Evolutionary conservation across 192 early-diverging fungal genomes (phyloP).

Genomic region (Coemansia sp.): DNA sequence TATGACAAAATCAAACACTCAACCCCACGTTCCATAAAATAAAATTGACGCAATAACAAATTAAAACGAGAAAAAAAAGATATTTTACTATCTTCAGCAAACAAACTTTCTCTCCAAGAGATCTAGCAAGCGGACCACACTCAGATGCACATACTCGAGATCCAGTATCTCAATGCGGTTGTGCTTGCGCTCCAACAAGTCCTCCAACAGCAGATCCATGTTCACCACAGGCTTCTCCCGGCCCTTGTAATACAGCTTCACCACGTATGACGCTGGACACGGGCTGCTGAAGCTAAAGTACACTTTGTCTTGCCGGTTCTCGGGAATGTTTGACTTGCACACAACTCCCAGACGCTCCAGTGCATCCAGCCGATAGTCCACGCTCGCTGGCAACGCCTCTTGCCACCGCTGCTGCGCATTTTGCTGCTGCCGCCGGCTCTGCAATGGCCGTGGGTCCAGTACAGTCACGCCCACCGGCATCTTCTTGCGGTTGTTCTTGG

Average conservation of each 20-base stretch:
- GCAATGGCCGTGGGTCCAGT: constrained; percentile 35
- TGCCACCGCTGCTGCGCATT: constrained; percentile 14
- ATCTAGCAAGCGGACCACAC: constrained; percentile 75
- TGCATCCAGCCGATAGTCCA: constrained; percentile 76
- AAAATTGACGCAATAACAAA: too few species aligned
- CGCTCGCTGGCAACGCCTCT: not conserved
- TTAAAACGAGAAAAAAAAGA: too few species aligned
- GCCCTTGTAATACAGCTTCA: constrained; percentile 86
- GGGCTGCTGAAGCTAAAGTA: constrained; percentile 89
- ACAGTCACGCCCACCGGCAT: constrained; percentile 68
- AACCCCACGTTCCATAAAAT: too few species aligned
- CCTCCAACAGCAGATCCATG: constrained; percentile 92
- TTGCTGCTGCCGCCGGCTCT: constrained; percentile 33
- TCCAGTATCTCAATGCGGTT: constrained; percentile 82
- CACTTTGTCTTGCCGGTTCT: constrained; percentile 81
- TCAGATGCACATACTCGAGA: constrained; percentile 90
- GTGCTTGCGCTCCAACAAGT: constrained; percentile 86
- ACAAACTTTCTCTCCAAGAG: constrained; percentile 81
- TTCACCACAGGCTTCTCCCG: constrained; percentile 90
- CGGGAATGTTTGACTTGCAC: constrained; percentile 86
- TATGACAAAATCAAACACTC: too few species aligned
- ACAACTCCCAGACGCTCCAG: constrained; percentile 94
- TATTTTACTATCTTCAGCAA: too few species aligned
- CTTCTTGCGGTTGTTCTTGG: constrained; percentile 63
- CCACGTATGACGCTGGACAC: constrained; percentile 85